A percentile compares a stretch with the other conserved stretches of the same genome.
phyloP scores from a whole-genome alignment of 352 stramenopile species.

The Pythium chondricola region DNA sequence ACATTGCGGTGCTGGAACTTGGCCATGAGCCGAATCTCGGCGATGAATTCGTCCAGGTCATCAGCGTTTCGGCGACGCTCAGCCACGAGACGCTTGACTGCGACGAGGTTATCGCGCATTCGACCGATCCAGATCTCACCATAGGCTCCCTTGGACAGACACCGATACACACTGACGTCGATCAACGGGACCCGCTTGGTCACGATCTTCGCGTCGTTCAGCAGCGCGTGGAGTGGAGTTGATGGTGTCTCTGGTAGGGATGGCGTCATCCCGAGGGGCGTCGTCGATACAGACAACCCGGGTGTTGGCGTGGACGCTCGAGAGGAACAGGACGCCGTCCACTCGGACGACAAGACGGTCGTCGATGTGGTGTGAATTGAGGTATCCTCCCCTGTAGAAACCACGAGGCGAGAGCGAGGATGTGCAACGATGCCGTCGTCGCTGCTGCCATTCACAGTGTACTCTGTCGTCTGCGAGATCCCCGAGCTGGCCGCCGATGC shows the following conservation, averaged over 20 bases:
- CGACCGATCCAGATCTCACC: slow-evolving; percentile 42
- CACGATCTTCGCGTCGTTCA: slow-evolving; percentile 19
- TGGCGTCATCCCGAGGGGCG: background rate
- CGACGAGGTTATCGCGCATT: slow-evolving; percentile 29
- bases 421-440: too few species aligned
- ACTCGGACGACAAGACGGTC: too few species aligned
- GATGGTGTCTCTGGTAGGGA: background rate
- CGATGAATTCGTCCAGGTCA: slow-evolving; percentile 13
- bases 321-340: too few species aligned
- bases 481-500: too few species aligned
- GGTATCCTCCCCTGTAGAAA: too few species aligned
- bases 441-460: too few species aligned
- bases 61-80: slow-evolving; percentile 4
- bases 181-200: slow-evolving; percentile 29
- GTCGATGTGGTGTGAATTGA: too few species aligned
- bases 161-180: slow-evolving; percentile 26
- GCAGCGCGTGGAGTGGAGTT: slow-evolving; percentile 21
- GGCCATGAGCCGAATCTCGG: slow-evolving; percentile 34
- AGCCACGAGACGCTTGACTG: slow-evolving; percentile 37
- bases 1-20: slow-evolving; percentile 33
- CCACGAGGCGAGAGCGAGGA: too few species aligned
- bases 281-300: too few species aligned
- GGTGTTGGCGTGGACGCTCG: too few species aligned
- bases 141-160: slow-evolving; percentile 38
- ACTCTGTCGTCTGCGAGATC: background rate